phyloP scores from a whole-genome alignment of 306 rosid genomes.

The Lathyrus tuberosus region DNA sequence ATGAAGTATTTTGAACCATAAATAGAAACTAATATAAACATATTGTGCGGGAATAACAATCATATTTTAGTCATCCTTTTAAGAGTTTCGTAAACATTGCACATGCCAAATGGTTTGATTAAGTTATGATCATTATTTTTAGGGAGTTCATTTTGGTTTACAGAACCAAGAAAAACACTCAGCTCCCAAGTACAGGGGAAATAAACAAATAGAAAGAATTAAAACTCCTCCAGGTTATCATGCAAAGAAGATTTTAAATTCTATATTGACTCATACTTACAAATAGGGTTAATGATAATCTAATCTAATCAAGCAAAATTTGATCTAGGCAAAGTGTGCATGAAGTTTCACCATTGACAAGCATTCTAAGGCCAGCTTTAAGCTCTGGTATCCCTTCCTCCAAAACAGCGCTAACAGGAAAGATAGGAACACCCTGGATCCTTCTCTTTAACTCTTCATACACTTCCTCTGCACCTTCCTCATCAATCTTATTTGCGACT shows the following conservation, averaged over 20 bases:
- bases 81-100: too few species aligned
- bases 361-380: slow-evolving; percentile 74
- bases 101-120: slow-evolving; percentile 1
- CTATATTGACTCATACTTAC: neutral
- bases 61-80: too few species aligned
- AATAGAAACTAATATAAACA: too few species aligned
- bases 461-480: slow-evolving; percentile 75
- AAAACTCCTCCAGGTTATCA: slow-evolving; percentile 4
- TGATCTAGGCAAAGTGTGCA: slow-evolving; percentile 55
- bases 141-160: slow-evolving; percentile 7
- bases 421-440: slow-evolving; percentile 69
- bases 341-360: slow-evolving; percentile 70
- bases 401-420: slow-evolving; percentile 85
- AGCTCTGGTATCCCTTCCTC: slow-evolving; percentile 83
- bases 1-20: too few species aligned
- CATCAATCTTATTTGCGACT: slow-evolving; percentile 90
- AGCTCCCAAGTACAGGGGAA: neutral
- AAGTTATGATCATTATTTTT: neutral
- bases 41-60: too few species aligned
- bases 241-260: neutral
- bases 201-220: neutral
- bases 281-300: slow-evolving; percentile 21
- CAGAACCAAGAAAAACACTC: slow-evolving; percentile 3
- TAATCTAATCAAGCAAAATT: slow-evolving; percentile 65
- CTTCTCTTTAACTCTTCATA: slow-evolving; percentile 70